These are phyloP conservation scores for Leccinum imitatum DNA, from an alignment of 768 basidiomycete species.

Conservation along the genomic window DNA sequence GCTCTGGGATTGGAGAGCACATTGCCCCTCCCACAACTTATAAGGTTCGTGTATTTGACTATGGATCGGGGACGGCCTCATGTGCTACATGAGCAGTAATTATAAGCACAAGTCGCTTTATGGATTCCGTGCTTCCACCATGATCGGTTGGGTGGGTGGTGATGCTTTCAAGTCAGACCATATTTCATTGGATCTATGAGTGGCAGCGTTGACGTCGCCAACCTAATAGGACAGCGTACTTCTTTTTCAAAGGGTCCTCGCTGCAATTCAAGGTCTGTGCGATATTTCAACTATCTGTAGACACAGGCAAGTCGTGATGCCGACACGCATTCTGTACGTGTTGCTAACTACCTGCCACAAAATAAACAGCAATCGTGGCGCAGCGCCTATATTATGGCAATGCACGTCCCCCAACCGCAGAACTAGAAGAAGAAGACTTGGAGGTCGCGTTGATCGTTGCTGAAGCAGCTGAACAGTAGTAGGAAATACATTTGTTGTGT, in stretches of 20 bases:
- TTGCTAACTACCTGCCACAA: slow-evolving; percentile 13
- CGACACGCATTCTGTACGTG: slow-evolving; percentile 4
- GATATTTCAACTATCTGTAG: slow-evolving; percentile 79
- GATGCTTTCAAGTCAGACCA: slow-evolving; percentile 76
- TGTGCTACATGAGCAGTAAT: slow-evolving; percentile 50
- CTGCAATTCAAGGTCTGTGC: slow-evolving; percentile 83
- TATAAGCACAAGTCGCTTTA: slow-evolving; percentile 76
- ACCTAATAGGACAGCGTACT: slow-evolving; percentile 64
- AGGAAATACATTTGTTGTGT: slow-evolving; percentile 18
- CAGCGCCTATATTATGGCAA: slow-evolving; percentile 79
- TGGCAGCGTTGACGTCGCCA: slow-evolving; percentile 18
- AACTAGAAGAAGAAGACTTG: slow-evolving; percentile 57
- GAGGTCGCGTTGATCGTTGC: slow-evolving; percentile 72
- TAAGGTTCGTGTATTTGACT: slow-evolving; percentile 50
- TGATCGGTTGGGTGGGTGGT: slow-evolving; percentile 82
- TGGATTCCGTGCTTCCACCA: slow-evolving; percentile 80
- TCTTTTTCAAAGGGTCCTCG: slow-evolving; percentile 70
- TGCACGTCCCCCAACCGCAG: slow-evolving; percentile 51
- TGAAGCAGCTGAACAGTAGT: slow-evolving; percentile 46
- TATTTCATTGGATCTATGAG: slow-evolving; percentile 7
- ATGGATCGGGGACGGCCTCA: slow-evolving; percentile 18
- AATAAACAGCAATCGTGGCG: slow-evolving; percentile 59
- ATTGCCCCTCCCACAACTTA: slow-evolving; percentile 80
- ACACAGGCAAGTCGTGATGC: slow-evolving; percentile 54
- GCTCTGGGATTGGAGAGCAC: slow-evolving; percentile 84